phyloP scores from a whole-genome alignment of 495 filamentous ascomycete genomes.

The Xeromyces bisporus region DNA sequence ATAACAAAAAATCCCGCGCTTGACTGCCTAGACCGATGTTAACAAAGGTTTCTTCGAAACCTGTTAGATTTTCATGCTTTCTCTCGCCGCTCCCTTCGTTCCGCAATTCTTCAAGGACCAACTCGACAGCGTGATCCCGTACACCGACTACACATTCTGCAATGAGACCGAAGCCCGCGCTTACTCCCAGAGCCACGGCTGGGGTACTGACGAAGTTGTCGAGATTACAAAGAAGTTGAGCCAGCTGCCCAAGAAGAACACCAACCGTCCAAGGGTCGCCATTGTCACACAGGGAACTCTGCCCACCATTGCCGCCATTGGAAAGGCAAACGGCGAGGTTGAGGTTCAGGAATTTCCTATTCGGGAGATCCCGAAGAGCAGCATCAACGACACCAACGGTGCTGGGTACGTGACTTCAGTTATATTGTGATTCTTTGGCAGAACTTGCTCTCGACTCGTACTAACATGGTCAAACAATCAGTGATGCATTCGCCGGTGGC shows the following conservation, averaged over 20 bases:
- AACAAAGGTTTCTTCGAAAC: no score
- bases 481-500: conserved; percentile 92
- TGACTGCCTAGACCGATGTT: no score
- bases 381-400: conserved; percentile 91
- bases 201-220: conserved; percentile 54
- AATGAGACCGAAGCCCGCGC: conserved; percentile 88
- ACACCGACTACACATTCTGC: conserved; percentile 92
- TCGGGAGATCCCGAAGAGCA: conserved; percentile 48
- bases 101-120: conserved; percentile 94
- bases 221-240: conserved; percentile 79
- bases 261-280: conserved; percentile 56
- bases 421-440: neutral
- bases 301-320: conserved; percentile 65
- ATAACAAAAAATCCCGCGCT: no score
- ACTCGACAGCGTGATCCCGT: conserved; percentile 65
- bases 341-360: conserved; percentile 64
- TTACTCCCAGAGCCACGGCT: conserved; percentile 66
- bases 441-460: neutral
- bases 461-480: conserved; percentile 13
- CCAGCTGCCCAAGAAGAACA: conserved; percentile 80
- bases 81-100: conserved; percentile 89
- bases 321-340: conserved; percentile 39
- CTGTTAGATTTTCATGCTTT: conserved; percentile 58
- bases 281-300: conserved; percentile 90
- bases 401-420: conserved; percentile 44